Percentiles rank a stretch among this genome's conserved stretches.
Conservation (phyloP, 1,139 yeast species). For the Debaryomyces subglobosus region DNA sequence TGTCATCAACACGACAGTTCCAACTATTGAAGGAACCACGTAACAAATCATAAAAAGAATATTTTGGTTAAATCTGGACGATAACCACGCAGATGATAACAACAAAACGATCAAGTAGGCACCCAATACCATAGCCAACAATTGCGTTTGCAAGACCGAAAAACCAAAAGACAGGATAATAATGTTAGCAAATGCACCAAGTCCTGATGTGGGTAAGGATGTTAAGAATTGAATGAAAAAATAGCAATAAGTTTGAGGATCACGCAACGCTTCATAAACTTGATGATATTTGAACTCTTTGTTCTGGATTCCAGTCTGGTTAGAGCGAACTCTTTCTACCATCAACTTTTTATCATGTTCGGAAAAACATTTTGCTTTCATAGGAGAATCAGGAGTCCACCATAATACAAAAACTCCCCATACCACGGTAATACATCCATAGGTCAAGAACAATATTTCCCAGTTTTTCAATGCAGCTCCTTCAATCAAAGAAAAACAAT, state of each 20-base stretch:
- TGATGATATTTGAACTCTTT: constrained; percentile 12
- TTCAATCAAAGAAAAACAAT: constrained; percentile 13
- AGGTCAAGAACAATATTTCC: constrained; percentile 22
- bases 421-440: constrained; percentile 20
- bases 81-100: constrained; percentile 14
- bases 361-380: constrained; percentile 15
- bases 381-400: constrained; percentile 16
- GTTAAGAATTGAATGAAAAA: constrained; percentile 12
- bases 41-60: constrained; percentile 15
- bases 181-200: constrained; percentile 10
- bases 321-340: constrained; percentile 14
- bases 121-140: constrained; percentile 21
- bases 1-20: constrained; percentile 17
- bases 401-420: background rate
- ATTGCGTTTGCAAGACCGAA: constrained; percentile 16
- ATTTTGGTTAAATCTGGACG: constrained; percentile 13
- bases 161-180: constrained; percentile 18
- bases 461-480: constrained; percentile 18
- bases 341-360: constrained; percentile 19
- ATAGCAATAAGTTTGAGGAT: constrained; percentile 12
- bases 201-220: constrained; percentile 5
- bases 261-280: constrained; percentile 12
- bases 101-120: constrained; percentile 16
- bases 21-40: constrained; percentile 16
- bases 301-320: constrained; percentile 16